Conservation (phyloP, 352 stramenopile genomes). For the Peronospora farinosa region DNA sequence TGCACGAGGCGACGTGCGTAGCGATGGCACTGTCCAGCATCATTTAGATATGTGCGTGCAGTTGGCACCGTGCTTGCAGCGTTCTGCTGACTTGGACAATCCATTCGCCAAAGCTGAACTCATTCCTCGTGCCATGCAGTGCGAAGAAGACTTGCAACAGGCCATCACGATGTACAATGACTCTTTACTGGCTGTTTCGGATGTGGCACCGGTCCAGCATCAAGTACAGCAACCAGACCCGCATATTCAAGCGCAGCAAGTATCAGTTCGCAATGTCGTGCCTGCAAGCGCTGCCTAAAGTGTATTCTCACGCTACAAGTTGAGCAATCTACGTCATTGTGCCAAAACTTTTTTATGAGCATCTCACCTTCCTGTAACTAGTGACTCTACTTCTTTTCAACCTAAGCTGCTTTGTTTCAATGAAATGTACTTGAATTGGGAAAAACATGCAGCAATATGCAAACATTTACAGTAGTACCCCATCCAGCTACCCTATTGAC, state of each 20-base stretch:
- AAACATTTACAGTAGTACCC: slow-evolving; percentile 9
- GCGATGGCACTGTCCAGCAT: slow-evolving; percentile 32
- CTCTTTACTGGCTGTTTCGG: slow-evolving; percentile 29
- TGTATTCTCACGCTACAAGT: slow-evolving; percentile 2
- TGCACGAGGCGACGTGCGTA: slow-evolving; percentile 30
- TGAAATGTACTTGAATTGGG: slow-evolving; percentile 17
- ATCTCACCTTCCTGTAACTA: slow-evolving; percentile 8
- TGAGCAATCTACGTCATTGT: not conserved
- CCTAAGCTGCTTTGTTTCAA: slow-evolving; percentile 1
- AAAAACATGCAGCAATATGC: slow-evolving; percentile 28
- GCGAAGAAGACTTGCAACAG: slow-evolving; percentile 34
- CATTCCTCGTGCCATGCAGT: slow-evolving; percentile 38
- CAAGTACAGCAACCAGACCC: slow-evolving; percentile 17
- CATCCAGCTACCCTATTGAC: slow-evolving; percentile 2
- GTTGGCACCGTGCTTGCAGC: slow-evolving; percentile 24
- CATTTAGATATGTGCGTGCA: slow-evolving; percentile 33
- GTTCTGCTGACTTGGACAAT: slow-evolving; percentile 32
- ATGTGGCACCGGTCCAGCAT: slow-evolving; percentile 13
- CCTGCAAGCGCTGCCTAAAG: slow-evolving; percentile 30
- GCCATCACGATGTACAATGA: slow-evolving; percentile 38
- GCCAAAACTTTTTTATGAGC: no score
- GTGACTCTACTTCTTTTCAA: slow-evolving; percentile 16
- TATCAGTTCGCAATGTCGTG: slow-evolving; percentile 23
- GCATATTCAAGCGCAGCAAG: slow-evolving; percentile 24
- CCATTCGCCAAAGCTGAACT: slow-evolving; percentile 36